A percentile compares a stretch with the other conserved stretches of the same genome.
Conservation (phyloP, 768 basidiomycete species). For the Phylloporus scabripes region DNA sequence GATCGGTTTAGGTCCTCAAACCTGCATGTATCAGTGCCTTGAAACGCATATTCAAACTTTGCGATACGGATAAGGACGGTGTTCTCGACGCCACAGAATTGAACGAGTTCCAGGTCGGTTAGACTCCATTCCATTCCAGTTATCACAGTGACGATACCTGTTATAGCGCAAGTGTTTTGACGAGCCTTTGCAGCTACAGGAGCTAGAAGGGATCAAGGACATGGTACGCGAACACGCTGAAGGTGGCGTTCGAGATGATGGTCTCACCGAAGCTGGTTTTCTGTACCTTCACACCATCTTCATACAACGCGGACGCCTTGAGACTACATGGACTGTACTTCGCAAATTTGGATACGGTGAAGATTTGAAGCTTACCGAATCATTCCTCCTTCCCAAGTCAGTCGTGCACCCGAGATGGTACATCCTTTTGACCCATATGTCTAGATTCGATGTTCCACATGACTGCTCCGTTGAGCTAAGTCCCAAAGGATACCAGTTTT, state of each 20-base stretch:
- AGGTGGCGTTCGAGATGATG: slow-evolving; percentile 68
- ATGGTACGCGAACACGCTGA: slow-evolving; percentile 80
- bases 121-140: neutral
- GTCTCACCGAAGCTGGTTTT: slow-evolving; percentile 90
- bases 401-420: slow-evolving; percentile 24
- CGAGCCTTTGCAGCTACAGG: slow-evolving; percentile 84
- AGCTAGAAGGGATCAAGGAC: slow-evolving; percentile 93
- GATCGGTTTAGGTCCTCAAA: slow-evolving; percentile 69
- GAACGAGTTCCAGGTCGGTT: slow-evolving; percentile 90
- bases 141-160: neutral
- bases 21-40: slow-evolving; percentile 86
- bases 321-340: slow-evolving; percentile 97
- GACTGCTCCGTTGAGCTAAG: slow-evolving; percentile 96
- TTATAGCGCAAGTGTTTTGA: slow-evolving; percentile 90
- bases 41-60: slow-evolving; percentile 92
- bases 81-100: slow-evolving; percentile 84
- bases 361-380: slow-evolving; percentile 83
- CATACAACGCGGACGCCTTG: slow-evolving; percentile 90
- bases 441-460: slow-evolving; percentile 84
- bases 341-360: slow-evolving; percentile 95
- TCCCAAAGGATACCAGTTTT: slow-evolving; percentile 92
- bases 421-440: slow-evolving; percentile 10
- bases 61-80: slow-evolving; percentile 92
- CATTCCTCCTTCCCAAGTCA: slow-evolving; percentile 84
- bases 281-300: slow-evolving; percentile 94